Evolutionary conservation across 371 early-diverging fungal genomes (phyloP).

Genomic region (Mortierella sp.): DNA sequence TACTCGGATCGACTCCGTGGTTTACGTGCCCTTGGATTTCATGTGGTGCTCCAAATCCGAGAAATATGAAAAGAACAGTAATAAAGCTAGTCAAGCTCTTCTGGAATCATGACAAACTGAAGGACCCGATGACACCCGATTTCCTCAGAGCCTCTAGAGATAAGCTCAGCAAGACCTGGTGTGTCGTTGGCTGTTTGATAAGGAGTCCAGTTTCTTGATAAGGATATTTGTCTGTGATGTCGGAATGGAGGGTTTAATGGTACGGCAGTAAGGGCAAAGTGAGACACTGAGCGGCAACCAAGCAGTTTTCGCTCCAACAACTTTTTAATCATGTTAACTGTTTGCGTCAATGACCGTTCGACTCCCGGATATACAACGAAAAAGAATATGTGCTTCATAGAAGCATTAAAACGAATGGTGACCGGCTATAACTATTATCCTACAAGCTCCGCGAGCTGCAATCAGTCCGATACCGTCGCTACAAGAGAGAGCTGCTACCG

Average conservation of each 20-base stretch:
- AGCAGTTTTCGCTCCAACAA: slow-evolving; percentile 1
- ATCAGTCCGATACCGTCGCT: slow-evolving; percentile 6
- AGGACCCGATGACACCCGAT: neutral
- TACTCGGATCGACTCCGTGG: too few relatives aligned
- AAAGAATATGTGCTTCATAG: slow-evolving; percentile 14
- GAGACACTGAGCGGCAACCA: neutral
- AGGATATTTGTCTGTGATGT: slow-evolving; percentile 8
- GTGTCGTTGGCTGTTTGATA: too few relatives aligned
- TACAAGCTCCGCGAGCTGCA: slow-evolving; percentile 23
- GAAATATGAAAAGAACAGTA: too few relatives aligned
- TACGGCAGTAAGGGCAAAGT: slow-evolving; percentile 20
- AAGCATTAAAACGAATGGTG: slow-evolving; percentile 19
- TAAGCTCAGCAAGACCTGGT: neutral
- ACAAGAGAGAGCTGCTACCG: neutral
- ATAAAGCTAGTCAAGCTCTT: neutral
- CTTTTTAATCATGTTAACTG: slow-evolving; percentile 7
- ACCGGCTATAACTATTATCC: slow-evolving; percentile 1
- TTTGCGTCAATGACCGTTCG: neutral
- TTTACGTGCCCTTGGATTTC: too few relatives aligned
- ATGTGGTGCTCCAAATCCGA: too few relatives aligned
- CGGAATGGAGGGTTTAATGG: slow-evolving; percentile 1
- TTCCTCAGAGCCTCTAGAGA: neutral
- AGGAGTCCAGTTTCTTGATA: slow-evolving; percentile 18
- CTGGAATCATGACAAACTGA: slow-evolving; percentile 3
- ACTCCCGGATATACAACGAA: neutral